Evolutionary conservation across 192 early-diverging fungal species (phyloP), one percentile per base, ranked within the genome.

Genomic region (Gigaspora rosea): DNA sequence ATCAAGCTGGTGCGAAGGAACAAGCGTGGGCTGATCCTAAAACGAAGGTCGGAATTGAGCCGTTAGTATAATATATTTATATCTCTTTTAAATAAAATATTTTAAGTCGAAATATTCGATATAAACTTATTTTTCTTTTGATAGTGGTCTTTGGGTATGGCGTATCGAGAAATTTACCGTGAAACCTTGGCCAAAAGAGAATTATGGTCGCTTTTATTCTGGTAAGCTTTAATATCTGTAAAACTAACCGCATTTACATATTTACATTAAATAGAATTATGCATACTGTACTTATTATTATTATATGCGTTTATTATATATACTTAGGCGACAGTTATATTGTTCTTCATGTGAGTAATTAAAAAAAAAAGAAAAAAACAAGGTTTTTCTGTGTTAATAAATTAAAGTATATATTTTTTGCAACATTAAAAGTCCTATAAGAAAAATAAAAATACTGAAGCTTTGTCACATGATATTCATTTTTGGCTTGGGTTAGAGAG

Each of bases 401-500:
- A 16, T 20, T 48, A 12, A 20, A 18, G 47, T 71, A 12, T 15
- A 35, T 76, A 12, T 13, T 13, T 56, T 0, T 56, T 18, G 4
- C 8, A 18, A 56, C 18, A 13, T 56, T 54, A 54, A 16, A 18
- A 73, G 71, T 66, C 63, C 22, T 66, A 65, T 56, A 51, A 54
- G 67, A 90, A 88, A 75, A 87, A 89, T 78, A 77, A 86, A 51
- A 78, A 90, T 61, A 83, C 80, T 0, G 87, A 91, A 35, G 85
- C 80, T 13, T 81, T 95, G 11, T 75, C 87, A n/a, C 91, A 95
- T 64, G 85, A 95, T 74, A 85, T 94, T 75, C 94, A 95, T 82
- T 95, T 94, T 77, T 95, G 94, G 93, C 86, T 95, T 58, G 94
- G 94, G 18, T 71, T 86, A 18, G 87, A 93, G 59, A 93, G 92